Percentiles rank a stretch among this genome's conserved stretches.
Evolutionary conservation across 2,329 filamentous ascomycete genomes (phyloP).

Genomic region (Fusarium sp.): DNA sequence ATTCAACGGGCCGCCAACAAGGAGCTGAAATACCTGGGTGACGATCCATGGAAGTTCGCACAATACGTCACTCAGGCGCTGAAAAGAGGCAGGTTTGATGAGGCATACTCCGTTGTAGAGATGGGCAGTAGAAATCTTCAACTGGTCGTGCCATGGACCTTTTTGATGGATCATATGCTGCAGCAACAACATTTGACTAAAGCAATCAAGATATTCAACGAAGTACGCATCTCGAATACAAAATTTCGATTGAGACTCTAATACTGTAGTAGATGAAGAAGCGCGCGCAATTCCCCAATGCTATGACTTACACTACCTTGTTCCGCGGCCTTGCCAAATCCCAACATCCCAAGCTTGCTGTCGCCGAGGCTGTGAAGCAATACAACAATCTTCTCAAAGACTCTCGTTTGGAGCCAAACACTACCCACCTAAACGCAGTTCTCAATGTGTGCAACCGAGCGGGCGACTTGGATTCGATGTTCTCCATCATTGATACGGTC

Average conservation of each 20-base stretch:
- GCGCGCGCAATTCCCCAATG: constrained; percentile 81
- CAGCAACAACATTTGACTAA: constrained; percentile 67
- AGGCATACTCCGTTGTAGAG: constrained; percentile 76
- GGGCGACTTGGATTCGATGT: constrained; percentile 82
- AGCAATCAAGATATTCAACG: constrained; percentile 88
- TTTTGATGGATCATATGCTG: constrained; percentile 79
- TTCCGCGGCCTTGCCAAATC: constrained; percentile 78
- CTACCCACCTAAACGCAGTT: constrained; percentile 90
- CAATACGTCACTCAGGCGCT: constrained; percentile 74
- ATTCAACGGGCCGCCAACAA: constrained; percentile 58
- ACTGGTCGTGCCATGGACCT: constrained; percentile 87
- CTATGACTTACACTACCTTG: constrained; percentile 85
- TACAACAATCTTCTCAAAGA: constrained; percentile 80
- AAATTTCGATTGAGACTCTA: constrained; percentile 14
- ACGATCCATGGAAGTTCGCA: constrained; percentile 76
- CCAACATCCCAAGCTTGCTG: constrained; percentile 67
- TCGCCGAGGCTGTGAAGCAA: constrained; percentile 77
- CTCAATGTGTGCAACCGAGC: constrained; percentile 82
- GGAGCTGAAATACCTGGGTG: constrained; percentile 72
- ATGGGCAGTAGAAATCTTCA: constrained; percentile 73
- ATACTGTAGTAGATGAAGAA: constrained; percentile 85
- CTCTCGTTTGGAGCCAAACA: constrained; percentile 75
- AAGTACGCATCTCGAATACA: constrained; percentile 57
- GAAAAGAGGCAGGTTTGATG: constrained; percentile 67
- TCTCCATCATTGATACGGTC: constrained; percentile 78